A percentile compares a stretch with the other conserved stretches of the same genome.
Conservation (phyloP, 495 filamentous ascomycete genomes). For the Alectoria sarmentosa region DNA sequence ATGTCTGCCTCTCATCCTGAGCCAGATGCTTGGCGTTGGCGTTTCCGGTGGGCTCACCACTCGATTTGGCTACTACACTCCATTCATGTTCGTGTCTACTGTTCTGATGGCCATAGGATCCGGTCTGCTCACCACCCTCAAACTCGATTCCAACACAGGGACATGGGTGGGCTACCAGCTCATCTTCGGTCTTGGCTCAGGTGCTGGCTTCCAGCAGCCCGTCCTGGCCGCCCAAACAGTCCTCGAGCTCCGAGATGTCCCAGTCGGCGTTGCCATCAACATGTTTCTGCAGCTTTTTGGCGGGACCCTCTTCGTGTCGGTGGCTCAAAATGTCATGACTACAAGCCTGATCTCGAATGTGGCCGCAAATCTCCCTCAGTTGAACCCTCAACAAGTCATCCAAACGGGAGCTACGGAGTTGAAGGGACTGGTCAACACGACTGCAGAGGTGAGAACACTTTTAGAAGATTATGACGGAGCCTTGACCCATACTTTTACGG, state of each 20-base stretch:
- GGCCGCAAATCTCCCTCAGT: too few species aligned
- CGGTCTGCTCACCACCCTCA: conserved; percentile 32
- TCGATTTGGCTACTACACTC: conserved; percentile 36
- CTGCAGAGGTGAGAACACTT: too few species aligned
- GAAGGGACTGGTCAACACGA: conserved; percentile 25
- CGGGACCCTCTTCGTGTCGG: conserved; percentile 35
- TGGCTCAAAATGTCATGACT: conserved; percentile 33
- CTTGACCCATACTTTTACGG: conserved; percentile 24
- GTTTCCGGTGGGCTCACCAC: conserved; percentile 24
- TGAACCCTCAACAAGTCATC: too few species aligned
- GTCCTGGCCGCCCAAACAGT: conserved; percentile 35
- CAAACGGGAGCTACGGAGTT: too few species aligned
- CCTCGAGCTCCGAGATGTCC: conserved; percentile 31
- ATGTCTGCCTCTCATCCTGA: conserved; percentile 31
- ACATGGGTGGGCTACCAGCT: conserved; percentile 35
- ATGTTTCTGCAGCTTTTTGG: conserved; percentile 38
- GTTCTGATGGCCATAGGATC: conserved; percentile 30
- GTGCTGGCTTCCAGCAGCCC: conserved; percentile 32
- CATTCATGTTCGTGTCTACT: conserved; percentile 31
- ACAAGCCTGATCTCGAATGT: conserved; percentile 30
- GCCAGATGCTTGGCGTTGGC: conserved; percentile 26
- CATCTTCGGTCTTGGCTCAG: conserved; percentile 36
- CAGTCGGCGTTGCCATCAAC: conserved; percentile 35
- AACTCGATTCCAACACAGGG: conserved; percentile 22
- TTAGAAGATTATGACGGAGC: too few species aligned